These are phyloP conservation scores for Coniferiporia sulphurascens DNA, from an alignment of 1,284 basidiomycete genomes.

Conservation along the genomic window DNA sequence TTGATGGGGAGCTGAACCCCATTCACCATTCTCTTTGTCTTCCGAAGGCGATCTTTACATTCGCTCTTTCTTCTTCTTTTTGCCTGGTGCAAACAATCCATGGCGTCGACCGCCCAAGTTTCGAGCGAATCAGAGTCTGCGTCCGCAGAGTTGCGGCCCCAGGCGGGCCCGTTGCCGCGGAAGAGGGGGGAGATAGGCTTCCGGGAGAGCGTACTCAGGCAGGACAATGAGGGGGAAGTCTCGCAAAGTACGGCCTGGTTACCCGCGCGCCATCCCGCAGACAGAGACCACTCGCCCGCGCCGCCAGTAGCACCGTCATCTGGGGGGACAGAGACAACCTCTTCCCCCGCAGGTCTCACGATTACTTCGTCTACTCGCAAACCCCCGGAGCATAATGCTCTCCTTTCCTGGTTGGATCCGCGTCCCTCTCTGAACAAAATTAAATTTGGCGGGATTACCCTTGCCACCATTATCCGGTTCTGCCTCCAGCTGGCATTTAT, in stretches of 20 bases:
- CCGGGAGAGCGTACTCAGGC: conserved; percentile 36
- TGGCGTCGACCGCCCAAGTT: conserved; percentile 24
- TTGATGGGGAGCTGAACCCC: background rate
- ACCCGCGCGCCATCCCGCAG: conserved; percentile 53
- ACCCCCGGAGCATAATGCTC: conserved; percentile 26
- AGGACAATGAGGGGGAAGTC: conserved; percentile 22
- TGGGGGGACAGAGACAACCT: conserved; percentile 20
- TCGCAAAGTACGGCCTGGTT: conserved; percentile 20
- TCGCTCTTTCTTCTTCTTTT: conserved; percentile 10
- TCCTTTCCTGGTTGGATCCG: conserved; percentile 34
- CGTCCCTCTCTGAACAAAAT: conserved; percentile 34
- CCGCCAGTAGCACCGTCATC: conserved; percentile 21
- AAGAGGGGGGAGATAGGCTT: conserved; percentile 67
- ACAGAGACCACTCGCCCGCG: conserved; percentile 32
- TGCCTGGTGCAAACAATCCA: conserved; percentile 15
- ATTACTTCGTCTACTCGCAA: conserved; percentile 23
- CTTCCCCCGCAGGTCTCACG: conserved; percentile 21
- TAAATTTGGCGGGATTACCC: conserved; percentile 40
- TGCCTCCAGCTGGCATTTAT: conserved; percentile 39
- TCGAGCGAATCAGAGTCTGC: conserved; percentile 5
- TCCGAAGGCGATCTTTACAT: background rate
- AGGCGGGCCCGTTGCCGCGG: conserved; percentile 57
- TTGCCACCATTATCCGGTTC: conserved; percentile 43
- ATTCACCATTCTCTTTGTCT: background rate
- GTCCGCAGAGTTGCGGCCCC: conserved; percentile 28